A percentile compares a stretch with the other conserved stretches of the same genome.
Evolutionary conservation across 2,329 filamentous ascomycete genomes (phyloP).

Genomic region (Verticillium zaregamsianum): DNA sequence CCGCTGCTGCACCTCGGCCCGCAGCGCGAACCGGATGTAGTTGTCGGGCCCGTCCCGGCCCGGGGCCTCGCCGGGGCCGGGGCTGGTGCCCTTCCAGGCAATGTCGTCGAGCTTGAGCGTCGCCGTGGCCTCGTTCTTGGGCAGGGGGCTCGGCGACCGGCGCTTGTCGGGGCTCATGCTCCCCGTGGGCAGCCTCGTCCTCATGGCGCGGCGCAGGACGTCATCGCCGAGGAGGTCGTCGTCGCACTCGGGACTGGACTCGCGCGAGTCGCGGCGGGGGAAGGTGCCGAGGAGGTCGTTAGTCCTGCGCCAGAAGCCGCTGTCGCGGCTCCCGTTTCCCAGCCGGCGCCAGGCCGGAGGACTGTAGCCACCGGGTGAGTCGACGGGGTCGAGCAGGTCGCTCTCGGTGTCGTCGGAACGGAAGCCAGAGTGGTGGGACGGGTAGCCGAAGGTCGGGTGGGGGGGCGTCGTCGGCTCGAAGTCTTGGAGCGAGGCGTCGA

Average conservation of each 20-base stretch:
- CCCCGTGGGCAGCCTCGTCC: conserved; percentile 50
- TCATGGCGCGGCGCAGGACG: conserved; percentile 47
- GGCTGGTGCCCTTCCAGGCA: conserved; percentile 13
- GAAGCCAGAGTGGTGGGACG: conserved; percentile 38
- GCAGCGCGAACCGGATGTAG: conserved; percentile 80
- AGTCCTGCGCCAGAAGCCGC: conserved; percentile 54
- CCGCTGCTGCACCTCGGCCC: conserved; percentile 83
- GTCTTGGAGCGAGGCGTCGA: conserved; percentile 51
- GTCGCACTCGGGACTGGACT: conserved; percentile 29
- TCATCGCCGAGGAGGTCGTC: conserved; percentile 29
- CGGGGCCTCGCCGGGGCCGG: conserved; percentile 20
- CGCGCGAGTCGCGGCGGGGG: conserved; percentile 23
- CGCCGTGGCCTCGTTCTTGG: conserved; percentile 30
- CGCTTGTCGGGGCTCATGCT: conserved; percentile 53
- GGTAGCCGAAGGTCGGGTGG: conserved; percentile 30
- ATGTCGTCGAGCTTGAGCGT: conserved; percentile 31
- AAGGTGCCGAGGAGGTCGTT: conserved; percentile 49
- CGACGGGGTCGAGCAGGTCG: conserved; percentile 33
- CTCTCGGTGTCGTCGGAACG: conserved; percentile 32
- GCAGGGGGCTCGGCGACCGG: conserved; percentile 40
- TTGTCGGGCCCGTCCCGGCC: conserved; percentile 38
- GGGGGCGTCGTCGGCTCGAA: conserved; percentile 44
- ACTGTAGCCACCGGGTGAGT: conserved; percentile 54
- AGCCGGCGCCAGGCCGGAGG: conserved; percentile 59
- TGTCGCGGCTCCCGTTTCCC: conserved; percentile 54